Conservation (phyloP, 164 flowering plant genomes). For the Macadamia tetraphylla region DNA sequence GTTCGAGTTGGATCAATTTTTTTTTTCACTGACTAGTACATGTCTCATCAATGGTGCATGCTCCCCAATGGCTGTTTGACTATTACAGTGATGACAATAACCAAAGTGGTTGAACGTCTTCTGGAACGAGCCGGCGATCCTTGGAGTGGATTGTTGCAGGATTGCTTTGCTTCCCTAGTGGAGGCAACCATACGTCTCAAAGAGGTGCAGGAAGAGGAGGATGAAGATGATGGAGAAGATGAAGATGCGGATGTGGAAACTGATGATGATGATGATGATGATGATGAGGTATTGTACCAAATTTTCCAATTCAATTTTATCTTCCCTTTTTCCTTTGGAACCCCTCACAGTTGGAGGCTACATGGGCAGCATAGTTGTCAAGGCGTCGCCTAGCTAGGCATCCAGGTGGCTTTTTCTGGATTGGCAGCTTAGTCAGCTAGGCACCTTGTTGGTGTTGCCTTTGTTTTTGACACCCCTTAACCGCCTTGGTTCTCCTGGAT, state of each 20-base stretch:
- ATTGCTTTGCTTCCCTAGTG: slow-evolving; percentile 50
- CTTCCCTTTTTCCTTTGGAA: background rate
- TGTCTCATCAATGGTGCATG: background rate
- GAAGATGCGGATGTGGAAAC: slow-evolving; percentile 28
- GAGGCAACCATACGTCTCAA: slow-evolving; percentile 46
- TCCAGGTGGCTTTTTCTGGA: too few relatives aligned
- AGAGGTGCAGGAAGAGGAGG: slow-evolving; percentile 42
- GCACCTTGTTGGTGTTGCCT: too few relatives aligned
- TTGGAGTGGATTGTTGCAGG: slow-evolving; percentile 20
- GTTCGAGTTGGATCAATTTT: background rate
- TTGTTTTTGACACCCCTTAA: too few relatives aligned
- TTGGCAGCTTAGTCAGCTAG: too few relatives aligned
- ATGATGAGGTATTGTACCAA: slow-evolving; percentile 41
- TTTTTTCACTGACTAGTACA: background rate
- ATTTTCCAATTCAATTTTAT: background rate
- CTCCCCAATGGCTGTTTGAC: slow-evolving; percentile 4
- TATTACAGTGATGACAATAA: slow-evolving; percentile 46
- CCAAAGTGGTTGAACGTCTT: slow-evolving; percentile 48
- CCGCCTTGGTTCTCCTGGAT: too few relatives aligned
- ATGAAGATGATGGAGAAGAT: slow-evolving; percentile 24
- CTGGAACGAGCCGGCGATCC: slow-evolving; percentile 21
- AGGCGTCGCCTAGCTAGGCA: too few relatives aligned
- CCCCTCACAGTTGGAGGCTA: background rate
- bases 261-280: slow-evolving; percentile 27
- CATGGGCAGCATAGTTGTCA: background rate